Percentiles rank a stretch among this genome's conserved stretches.
Conservation (phyloP, 768 basidiomycete species). For the Mycena latifolia region DNA sequence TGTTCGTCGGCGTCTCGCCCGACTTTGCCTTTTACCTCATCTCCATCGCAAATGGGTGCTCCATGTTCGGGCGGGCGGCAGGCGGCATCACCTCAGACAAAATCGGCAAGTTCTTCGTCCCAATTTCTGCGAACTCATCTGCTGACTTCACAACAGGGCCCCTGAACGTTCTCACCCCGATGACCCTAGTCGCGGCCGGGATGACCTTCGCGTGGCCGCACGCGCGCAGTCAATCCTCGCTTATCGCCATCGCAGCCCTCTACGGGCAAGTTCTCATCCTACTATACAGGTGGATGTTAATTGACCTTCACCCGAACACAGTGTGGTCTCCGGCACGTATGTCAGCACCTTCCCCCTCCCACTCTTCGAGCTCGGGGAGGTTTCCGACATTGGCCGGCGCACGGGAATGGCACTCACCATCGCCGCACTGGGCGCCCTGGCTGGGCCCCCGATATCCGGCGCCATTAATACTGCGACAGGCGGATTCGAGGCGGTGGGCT, state of each 20-base stretch:
- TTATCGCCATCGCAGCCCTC: conserved; percentile 63
- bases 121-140: too few relatives aligned
- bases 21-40: conserved; percentile 70
- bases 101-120: conserved; percentile 51
- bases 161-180: conserved; percentile 69
- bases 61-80: conserved; percentile 65
- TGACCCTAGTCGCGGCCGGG: conserved; percentile 59
- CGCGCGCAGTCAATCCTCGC: conserved; percentile 50
- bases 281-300: too few relatives aligned
- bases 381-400: conserved; percentile 67
- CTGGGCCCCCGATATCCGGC: conserved; percentile 75
- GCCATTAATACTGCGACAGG: conserved; percentile 62
- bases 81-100: conserved; percentile 64
- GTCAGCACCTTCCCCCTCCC: conserved; percentile 61
- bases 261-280: conserved; percentile 69
- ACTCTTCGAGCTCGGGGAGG: conserved; percentile 61
- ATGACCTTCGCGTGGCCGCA: conserved; percentile 75
- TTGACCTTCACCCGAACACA: conserved; percentile 40
- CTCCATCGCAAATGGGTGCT: conserved; percentile 71
- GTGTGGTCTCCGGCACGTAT: conserved; percentile 64
- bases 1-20: conserved; percentile 56
- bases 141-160: conserved; percentile 52
- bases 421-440: conserved; percentile 65
- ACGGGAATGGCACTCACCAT: conserved; percentile 67
- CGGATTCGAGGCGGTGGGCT: conserved; percentile 59